phyloP scores from a whole-genome alignment of 2,329 filamentous ascomycete genomes.

The Ophiostoma pallidulum region DNA sequence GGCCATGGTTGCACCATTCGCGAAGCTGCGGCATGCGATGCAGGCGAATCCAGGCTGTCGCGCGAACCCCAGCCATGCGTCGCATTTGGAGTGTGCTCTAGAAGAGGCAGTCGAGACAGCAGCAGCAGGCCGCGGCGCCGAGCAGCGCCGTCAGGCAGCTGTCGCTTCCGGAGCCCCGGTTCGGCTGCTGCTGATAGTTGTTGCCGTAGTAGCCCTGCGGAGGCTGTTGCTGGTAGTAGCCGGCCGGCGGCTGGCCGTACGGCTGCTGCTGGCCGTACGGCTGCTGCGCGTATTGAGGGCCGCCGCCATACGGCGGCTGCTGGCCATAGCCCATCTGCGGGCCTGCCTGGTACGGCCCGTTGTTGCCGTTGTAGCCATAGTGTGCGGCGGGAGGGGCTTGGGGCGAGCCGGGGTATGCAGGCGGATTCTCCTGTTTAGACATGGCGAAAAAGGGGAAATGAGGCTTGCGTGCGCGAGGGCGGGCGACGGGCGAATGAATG shows the following conservation, averaged over 20 bases:
- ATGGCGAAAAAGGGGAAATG: conserved; percentile 23
- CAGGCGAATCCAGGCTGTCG: no score
- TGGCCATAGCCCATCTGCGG: conserved; percentile 34
- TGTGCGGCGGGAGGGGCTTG: conserved; percentile 21
- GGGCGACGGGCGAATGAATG: no score
- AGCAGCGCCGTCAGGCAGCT: conserved; percentile 36
- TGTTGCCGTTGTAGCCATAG: conserved; percentile 18
- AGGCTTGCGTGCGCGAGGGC: no score
- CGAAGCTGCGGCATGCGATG: no score
- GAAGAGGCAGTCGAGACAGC: conserved; percentile 45
- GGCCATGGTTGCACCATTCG: no score
- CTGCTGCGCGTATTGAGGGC: conserved; percentile 27
- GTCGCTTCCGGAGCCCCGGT: conserved; percentile 8
- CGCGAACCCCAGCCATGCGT: no score
- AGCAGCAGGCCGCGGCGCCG: conserved; percentile 47
- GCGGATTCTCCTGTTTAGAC: conserved; percentile 38
- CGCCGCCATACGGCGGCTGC: conserved; percentile 18
- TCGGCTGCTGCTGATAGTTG: conserved; percentile 23
- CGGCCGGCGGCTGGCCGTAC: conserved; percentile 23
- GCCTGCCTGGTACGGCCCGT: conserved; percentile 30
- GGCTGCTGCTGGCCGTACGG: conserved; percentile 23
- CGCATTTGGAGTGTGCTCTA: no score
- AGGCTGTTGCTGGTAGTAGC: conserved; percentile 24
- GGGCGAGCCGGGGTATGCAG: conserved; percentile 33
- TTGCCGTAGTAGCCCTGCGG: conserved; percentile 22